Conservation (phyloP, 108 stramenopile genomes). For the Cyclotella sp. region DNA sequence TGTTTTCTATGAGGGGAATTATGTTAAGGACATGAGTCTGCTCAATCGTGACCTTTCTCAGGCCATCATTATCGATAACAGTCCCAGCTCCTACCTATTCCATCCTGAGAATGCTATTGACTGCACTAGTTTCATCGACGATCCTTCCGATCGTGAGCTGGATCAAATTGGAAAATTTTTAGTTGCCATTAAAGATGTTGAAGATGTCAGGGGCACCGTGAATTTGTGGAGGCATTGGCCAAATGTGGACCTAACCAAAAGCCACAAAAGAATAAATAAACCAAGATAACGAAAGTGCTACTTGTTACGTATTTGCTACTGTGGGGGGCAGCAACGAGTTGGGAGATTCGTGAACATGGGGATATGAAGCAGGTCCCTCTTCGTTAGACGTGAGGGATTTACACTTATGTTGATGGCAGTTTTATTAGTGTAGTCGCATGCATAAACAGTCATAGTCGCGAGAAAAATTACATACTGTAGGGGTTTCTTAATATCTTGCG, state of each 20-base stretch:
- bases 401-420: conserved; percentile 3
- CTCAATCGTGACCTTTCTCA: conserved; percentile 87
- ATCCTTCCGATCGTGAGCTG: conserved; percentile 91
- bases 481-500: too few species aligned
- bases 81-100: conserved; percentile 95
- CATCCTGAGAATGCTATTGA: conserved; percentile 99
- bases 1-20: conserved; percentile 97
- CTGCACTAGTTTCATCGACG: conserved; percentile 96
- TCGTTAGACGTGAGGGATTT: conserved; percentile 22
- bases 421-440: conserved; percentile 12
- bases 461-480: neutral
- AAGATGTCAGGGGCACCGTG: conserved; percentile 80
- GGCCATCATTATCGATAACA: conserved; percentile 98
- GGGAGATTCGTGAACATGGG: neutral
- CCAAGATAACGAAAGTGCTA: conserved; percentile 16
- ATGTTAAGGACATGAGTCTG: conserved; percentile 94
- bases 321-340: conserved; percentile 5
- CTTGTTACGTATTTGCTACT: neutral
- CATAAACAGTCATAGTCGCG: conserved; percentile 17
- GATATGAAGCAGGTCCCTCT: neutral
- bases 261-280: conserved; percentile 31
- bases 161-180: conserved; percentile 94
- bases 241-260: conserved; percentile 61
- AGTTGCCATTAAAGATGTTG: conserved; percentile 72
- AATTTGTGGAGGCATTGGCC: conserved; percentile 91